These are phyloP conservation scores for Monosporascus sp. DNA, from an alignment of 2,329 filamentous ascomycete genomes.

Conservation along the genomic window DNA sequence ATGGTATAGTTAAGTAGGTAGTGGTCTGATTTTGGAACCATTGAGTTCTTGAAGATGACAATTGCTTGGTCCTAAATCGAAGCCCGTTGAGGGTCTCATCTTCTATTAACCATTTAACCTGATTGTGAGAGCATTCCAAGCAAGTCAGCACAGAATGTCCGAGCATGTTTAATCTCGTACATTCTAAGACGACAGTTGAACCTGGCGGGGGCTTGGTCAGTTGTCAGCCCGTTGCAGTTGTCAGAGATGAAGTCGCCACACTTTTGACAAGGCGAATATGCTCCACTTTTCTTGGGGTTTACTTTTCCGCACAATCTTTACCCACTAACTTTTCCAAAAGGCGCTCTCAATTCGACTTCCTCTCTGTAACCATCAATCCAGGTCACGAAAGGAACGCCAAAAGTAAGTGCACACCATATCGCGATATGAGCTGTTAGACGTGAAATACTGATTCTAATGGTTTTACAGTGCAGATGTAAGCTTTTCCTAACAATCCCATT, in stretches of 20 bases:
- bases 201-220: too few relatives aligned
- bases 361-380: conserved; percentile 33
- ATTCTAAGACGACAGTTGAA: too few relatives aligned
- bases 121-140: too few relatives aligned
- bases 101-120: too few relatives aligned
- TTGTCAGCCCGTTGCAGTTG: too few relatives aligned
- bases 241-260: neutral
- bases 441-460: conserved; percentile 42
- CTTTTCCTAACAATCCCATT: conserved; percentile 18
- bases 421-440: conserved; percentile 1
- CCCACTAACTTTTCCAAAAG: conserved; percentile 32
- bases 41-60: too few relatives aligned
- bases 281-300: neutral
- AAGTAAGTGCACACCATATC: conserved; percentile 44
- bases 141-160: too few relatives aligned
- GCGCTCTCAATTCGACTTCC: conserved; percentile 36
- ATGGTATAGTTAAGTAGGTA: too few relatives aligned
- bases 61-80: too few relatives aligned
- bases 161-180: too few relatives aligned
- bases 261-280: neutral
- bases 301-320: neutral
- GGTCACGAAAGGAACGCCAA: conserved; percentile 49
- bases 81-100: too few relatives aligned
- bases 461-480: conserved; percentile 84
- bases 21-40: too few relatives aligned